phyloP scores from a whole-genome alignment of 2,329 filamentous ascomycete species.

The Arthrobotrys pseudoclavata region DNA sequence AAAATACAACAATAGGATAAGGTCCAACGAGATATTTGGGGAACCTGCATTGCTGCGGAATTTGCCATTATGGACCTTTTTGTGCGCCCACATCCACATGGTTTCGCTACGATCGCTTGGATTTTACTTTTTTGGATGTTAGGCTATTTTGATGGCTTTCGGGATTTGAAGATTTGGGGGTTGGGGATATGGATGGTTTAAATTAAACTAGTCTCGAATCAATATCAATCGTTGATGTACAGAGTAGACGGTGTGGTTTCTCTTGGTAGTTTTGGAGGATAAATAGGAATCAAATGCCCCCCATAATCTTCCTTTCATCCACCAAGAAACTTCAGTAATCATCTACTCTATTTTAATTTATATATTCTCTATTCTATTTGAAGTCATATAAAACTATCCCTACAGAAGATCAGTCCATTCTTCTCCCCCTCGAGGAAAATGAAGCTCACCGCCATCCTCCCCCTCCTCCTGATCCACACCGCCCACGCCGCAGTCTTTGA shows the following conservation, averaged over 20 bases:
- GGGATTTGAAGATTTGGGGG: background rate
- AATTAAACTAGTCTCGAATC: background rate
- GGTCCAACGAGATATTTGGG: background rate
- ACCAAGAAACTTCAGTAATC: background rate
- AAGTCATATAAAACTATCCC: too few relatives aligned
- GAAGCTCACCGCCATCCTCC: constrained; percentile 19
- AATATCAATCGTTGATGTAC: background rate
- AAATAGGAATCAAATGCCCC: background rate
- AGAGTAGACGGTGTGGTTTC: too few relatives aligned
- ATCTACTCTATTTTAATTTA: background rate
- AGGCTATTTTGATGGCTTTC: background rate
- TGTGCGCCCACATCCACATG: background rate
- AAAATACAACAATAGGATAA: background rate
- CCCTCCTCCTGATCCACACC: constrained; percentile 12
- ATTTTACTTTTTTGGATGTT: background rate
- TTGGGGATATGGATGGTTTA: background rate
- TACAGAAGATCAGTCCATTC: background rate
- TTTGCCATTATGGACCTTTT: constrained; percentile 6
- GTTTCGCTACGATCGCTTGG: background rate
- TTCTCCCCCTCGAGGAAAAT: background rate
- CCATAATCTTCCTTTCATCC: background rate
- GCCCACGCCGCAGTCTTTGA: constrained; percentile 15
- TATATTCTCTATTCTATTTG: background rate
- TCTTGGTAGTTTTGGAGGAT: background rate
- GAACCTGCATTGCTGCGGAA: constrained; percentile 21